Percentiles rank a stretch among this genome's conserved stretches.
Conservation (phyloP, 169 alveolate species). For the Plasmodium vivax region DNA sequence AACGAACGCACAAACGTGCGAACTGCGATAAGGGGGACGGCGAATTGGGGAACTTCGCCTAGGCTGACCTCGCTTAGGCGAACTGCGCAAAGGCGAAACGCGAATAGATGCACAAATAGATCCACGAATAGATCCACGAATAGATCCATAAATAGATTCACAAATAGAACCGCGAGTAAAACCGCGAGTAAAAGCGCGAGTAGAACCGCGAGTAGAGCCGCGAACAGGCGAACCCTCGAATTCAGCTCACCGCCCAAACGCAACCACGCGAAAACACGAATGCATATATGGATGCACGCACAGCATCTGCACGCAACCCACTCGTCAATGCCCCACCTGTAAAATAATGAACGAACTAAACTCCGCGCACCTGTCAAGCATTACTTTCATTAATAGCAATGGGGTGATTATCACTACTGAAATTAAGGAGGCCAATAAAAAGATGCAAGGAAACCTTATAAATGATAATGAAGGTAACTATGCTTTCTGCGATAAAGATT, state of each 20-base stretch:
- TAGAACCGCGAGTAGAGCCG: not conserved
- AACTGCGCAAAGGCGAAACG: not conserved
- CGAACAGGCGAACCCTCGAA: not conserved
- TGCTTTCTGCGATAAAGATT: slow-evolving; percentile 44
- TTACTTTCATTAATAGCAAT: slow-evolving; percentile 60
- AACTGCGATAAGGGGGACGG: not conserved
- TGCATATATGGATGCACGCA: slow-evolving; percentile 18
- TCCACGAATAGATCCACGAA: no score
- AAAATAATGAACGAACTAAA: slow-evolving; percentile 28
- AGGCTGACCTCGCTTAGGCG: no score
- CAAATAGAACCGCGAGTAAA: no score
- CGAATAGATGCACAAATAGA: no score
- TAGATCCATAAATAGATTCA: no score
- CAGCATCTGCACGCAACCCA: not conserved
- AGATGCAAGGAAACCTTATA: not conserved
- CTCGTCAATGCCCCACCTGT: not conserved
- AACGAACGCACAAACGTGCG: not conserved
- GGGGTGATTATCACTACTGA: slow-evolving; percentile 61
- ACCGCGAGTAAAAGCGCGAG: no score
- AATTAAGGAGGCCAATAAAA: slow-evolving; percentile 25
- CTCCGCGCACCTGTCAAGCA: slow-evolving; percentile 21
- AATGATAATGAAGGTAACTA: slow-evolving; percentile 32
- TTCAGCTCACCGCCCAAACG: not conserved
- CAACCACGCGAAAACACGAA: not conserved
- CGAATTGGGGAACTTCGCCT: not conserved